Evolutionary conservation across 2,329 filamentous ascomycete species (phyloP), one percentile per base, ranked within the genome.

Genomic region (Fusarium buharicum): DNA sequence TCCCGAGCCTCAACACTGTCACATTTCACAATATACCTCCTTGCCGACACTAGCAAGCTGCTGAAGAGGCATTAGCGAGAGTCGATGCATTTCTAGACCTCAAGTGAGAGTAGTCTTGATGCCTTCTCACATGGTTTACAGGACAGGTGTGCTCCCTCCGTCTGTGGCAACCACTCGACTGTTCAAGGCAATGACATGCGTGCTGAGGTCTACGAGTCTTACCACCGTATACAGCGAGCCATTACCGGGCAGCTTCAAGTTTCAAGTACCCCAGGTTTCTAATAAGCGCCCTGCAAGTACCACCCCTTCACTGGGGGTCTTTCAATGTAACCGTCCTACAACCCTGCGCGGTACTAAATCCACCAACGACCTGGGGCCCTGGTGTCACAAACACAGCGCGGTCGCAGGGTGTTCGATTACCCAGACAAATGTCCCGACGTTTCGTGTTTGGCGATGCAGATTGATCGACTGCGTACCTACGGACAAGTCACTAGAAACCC

Each of bases 281-380:
- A 16, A 36, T 54, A 62, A 70, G 60, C 67, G 52, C 46, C 51
- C 63, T 54, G 47, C 50, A 58, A 62, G 20, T 53, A 49, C 22
- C 22, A n/a, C n/a, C 34, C 54, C 40, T 47, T 53, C 37, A 49
- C 52, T 50, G 46, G 50, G 49, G 38, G 50, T 44, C 52, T 44
- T 34, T 46, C 43, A 65, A 24, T 69, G 66, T 40, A 66, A 62
- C 66, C 51, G 33, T 36, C 41, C 36, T 27, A 36, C 39, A 57
- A 56, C 55, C 58, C 54, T 68, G 57, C 60, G 58, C 45, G 55
- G 54, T 59, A 57, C 47, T 28, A 58, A 64, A 55, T 52, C 52
- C 61, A 55, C 66, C 50, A 53, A 54, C 53, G 16, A 37, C 37
- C 38, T 47, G 24, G 38, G 37, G 52, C 39, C 20, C 27, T 43